These are phyloP conservation scores for Amorphotheca resinae DNA, from an alignment of 495 filamentous ascomycete species.

Conservation along the genomic window DNA sequence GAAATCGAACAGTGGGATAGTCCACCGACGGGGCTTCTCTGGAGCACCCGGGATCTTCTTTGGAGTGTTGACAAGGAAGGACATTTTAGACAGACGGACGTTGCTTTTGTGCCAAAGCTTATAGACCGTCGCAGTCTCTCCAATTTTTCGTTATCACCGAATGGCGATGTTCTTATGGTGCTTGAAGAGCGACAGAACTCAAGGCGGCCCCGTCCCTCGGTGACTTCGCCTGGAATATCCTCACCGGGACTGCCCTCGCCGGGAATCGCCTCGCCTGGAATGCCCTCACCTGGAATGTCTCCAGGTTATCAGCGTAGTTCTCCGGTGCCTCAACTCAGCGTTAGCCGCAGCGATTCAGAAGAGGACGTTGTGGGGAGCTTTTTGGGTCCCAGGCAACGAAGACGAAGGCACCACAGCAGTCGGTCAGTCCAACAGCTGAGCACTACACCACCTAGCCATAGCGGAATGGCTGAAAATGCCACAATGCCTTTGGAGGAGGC, in stretches of 20 bases:
- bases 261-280: no score
- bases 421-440: conserved; percentile 30
- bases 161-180: conserved; percentile 46
- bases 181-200: conserved; percentile 36
- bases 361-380: conserved; percentile 52
- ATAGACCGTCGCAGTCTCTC: conserved; percentile 57
- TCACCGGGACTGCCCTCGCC: no score
- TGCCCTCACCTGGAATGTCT: conserved; percentile 9
- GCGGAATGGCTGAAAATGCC: conserved; percentile 31
- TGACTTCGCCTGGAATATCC: conserved; percentile 10
- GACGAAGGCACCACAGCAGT: conserved; percentile 25
- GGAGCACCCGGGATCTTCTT: conserved; percentile 80
- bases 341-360: conserved; percentile 55
- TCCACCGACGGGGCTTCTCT: conserved; percentile 66
- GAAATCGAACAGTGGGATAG: conserved; percentile 67
- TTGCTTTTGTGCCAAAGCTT: conserved; percentile 69
- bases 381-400: conserved; percentile 36
- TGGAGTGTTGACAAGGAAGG: conserved; percentile 86
- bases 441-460: conserved; percentile 46
- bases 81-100: conserved; percentile 76
- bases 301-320: conserved; percentile 23
- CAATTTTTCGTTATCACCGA: conserved; percentile 47
- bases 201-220: conserved; percentile 14
- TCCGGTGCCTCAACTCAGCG: conserved; percentile 31
- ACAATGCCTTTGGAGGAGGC: conserved; percentile 50